Evolutionary conservation across 305 asterid genomes (phyloP).

Genomic region (Lippia alba): DNA sequence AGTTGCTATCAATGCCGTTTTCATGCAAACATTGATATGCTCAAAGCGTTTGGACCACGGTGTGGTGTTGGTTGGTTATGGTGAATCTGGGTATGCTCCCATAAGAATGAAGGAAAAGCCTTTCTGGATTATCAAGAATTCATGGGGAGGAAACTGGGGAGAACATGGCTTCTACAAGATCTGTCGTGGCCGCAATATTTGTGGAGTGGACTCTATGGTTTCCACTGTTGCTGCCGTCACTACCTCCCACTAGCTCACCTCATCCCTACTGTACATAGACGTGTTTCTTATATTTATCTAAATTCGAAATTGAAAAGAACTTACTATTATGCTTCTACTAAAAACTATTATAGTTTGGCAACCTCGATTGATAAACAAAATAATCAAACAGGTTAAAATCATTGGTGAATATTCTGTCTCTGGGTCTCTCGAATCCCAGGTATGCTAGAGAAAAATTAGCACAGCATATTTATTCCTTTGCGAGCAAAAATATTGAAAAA

Average conservation of each 20-base stretch:
- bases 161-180: constrained; percentile 82
- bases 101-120: constrained; percentile 80
- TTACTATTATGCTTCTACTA: background rate
- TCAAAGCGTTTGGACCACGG: constrained; percentile 80
- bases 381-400: background rate
- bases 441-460: background rate
- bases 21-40: constrained; percentile 91
- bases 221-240: constrained; percentile 86
- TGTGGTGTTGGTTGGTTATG: constrained; percentile 84
- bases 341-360: background rate
- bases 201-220: constrained; percentile 97
- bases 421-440: background rate
- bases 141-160: constrained; percentile 92
- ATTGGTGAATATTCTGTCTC: too few relatives aligned
- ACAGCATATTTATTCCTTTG: too few relatives aligned
- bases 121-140: constrained; percentile 92
- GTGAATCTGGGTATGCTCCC: constrained; percentile 75
- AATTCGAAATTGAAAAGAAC: too few relatives aligned
- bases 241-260: constrained; percentile 38
- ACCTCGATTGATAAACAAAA: background rate
- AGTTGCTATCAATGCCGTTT: constrained; percentile 92
- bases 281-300: constrained; percentile 1
- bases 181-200: constrained; percentile 71
- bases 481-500: too few relatives aligned
- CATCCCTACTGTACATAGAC: constrained; percentile 49